Evolutionary conservation across 305 asterid genomes (phyloP), one percentile per base, ranked within the genome.

Genomic region (Solanum aculeatissimum): DNA sequence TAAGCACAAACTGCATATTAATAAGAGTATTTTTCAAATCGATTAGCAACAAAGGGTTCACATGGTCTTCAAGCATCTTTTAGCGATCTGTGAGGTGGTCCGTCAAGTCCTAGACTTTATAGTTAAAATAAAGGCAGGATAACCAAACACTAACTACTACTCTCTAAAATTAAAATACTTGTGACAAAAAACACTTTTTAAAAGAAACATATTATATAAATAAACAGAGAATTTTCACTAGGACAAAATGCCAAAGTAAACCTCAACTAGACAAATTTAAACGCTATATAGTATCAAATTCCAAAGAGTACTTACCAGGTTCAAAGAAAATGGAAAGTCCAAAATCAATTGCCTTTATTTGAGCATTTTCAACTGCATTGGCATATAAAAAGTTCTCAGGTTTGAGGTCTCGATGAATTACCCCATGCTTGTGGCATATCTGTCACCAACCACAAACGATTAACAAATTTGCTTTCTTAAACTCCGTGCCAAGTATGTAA

Each of bases 401-500:
- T 89, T 95, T 95, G 3, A 96, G 93, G 84, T 95, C 99, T 65
- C 98, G 84, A 57, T 96, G 99, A 69, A 95, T 95, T 4, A 96
- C 98, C 57, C 99, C 98, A 63, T 93, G 94, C 84, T 89, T 84
- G 83, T 96, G 99, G 89, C 99, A 96, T n/a, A 92, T 91, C 97
- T 95, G 57, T 51, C 38, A 14, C 57, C 57, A 16, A 51, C n/a
- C 55, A 15, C 6, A 51, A 51, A 35, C 40, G 7, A 35, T 35
- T 35, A 4, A 35, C 7, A 35, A 35, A 35, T 35, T 35, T 35
- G 5, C 40, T 35, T 35, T 35, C 7, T 35, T 35, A 35, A 40
- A 40, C 45, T 6, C 9, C 7, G 10, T 40, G 45, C 7, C 45
- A 40, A 40, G 45, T n/a, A n/a, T n/a, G n/a, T 40, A 2, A 40